These are phyloP conservation scores for Paracorniculantispora psalliotae DNA, from an alignment of 2,329 filamentous ascomycete species.

Conservation along the genomic window DNA sequence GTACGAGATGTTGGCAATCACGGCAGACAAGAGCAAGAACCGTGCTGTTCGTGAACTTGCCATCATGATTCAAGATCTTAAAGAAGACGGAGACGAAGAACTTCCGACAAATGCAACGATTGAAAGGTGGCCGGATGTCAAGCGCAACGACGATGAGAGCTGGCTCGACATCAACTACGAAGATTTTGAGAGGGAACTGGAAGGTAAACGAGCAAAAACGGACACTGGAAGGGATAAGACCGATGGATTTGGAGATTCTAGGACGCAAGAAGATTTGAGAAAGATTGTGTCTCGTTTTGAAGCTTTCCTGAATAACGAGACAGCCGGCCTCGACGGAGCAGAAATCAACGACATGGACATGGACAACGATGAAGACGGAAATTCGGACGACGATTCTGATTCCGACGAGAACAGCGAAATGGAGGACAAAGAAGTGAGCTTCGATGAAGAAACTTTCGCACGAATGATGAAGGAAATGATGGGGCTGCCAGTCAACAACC, in stretches of 20 bases:
- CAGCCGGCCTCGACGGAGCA: slow-evolving; percentile 73
- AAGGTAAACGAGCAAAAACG: slow-evolving; percentile 37
- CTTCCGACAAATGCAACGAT: slow-evolving; percentile 76
- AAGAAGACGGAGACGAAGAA: slow-evolving; percentile 59
- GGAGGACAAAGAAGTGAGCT: slow-evolving; percentile 71
- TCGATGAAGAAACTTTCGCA: slow-evolving; percentile 80
- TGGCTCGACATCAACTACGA: slow-evolving; percentile 92
- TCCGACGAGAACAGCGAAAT: slow-evolving; percentile 55
- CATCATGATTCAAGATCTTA: slow-evolving; percentile 69
- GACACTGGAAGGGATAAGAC: slow-evolving; percentile 29
- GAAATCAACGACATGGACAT: slow-evolving; percentile 67
- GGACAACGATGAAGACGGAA: slow-evolving; percentile 51
- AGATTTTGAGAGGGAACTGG: slow-evolving; percentile 80
- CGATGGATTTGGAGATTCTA: slow-evolving; percentile 58
- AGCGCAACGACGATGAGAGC: slow-evolving; percentile 72
- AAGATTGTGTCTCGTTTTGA: slow-evolving; percentile 96
- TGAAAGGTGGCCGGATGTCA: slow-evolving; percentile 54
- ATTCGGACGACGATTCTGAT: slow-evolving; percentile 46
- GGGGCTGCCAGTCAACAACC: slow-evolving; percentile 48
- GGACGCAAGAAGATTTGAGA: slow-evolving; percentile 69
- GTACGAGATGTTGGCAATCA: slow-evolving; percentile 77
- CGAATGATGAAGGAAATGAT: slow-evolving; percentile 91
- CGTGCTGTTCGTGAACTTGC: slow-evolving; percentile 68
- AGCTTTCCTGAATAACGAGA: slow-evolving; percentile 80
- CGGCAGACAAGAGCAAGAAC: slow-evolving; percentile 63